Evolutionary conservation across 2,329 filamentous ascomycete genomes (phyloP).

Genomic region (Pestalotiopsis sp.): DNA sequence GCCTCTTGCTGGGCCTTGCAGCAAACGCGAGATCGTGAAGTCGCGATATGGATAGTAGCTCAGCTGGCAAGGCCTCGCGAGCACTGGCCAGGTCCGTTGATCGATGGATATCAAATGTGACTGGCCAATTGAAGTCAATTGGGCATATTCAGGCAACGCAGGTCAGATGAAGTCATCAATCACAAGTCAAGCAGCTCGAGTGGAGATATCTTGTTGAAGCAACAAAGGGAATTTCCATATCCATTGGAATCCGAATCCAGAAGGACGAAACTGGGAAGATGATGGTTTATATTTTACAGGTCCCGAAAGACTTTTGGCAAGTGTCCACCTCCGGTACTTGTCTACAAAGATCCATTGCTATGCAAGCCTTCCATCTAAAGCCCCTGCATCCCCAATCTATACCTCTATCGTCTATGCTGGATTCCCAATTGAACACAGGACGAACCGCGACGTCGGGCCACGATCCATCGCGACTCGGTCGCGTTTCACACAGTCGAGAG

Average conservation of each 20-base stretch:
- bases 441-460: slow-evolving; percentile 21
- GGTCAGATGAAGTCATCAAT: not conserved
- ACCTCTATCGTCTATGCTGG: slow-evolving; percentile 37
- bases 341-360: slow-evolving; percentile 32
- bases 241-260: slow-evolving; percentile 6
- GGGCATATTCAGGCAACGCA: not conserved
- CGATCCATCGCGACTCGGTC: slow-evolving; percentile 22
- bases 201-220: not conserved
- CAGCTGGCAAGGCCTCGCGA: not conserved
- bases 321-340: slow-evolving; percentile 24
- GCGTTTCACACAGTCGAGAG: slow-evolving; percentile 28
- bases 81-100: not conserved
- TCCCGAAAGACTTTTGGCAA: slow-evolving; percentile 18
- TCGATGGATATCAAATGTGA: not conserved
- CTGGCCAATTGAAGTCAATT: slow-evolving; percentile 16
- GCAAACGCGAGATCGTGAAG: slow-evolving; percentile 5
- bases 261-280: slow-evolving; percentile 14
- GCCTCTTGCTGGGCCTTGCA: not conserved
- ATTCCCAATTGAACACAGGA: slow-evolving; percentile 30
- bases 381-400: slow-evolving; percentile 24
- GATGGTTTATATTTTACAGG: slow-evolving; percentile 26
- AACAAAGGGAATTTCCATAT: slow-evolving; percentile 8
- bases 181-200: not conserved
- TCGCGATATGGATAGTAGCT: not conserved
- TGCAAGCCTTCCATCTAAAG: slow-evolving; percentile 29